phyloP scores from a whole-genome alignment of 176 grass and related monocot genomes.

The Musa schizocarpa region DNA sequence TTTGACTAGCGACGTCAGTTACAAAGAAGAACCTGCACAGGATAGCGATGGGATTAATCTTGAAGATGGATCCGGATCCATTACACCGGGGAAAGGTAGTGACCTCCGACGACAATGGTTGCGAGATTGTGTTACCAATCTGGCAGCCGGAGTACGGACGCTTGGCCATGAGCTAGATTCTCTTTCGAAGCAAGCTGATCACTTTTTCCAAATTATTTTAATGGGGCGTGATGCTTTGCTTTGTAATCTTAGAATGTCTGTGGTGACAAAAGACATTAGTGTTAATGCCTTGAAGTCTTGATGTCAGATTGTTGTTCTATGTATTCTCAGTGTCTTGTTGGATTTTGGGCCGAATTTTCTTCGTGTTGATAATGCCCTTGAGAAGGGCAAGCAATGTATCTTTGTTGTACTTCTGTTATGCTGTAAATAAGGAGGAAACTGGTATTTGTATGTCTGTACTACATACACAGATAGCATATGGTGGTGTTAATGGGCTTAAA shows the following conservation, averaged over 20 bases:
- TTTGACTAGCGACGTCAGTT: constrained; percentile 14
- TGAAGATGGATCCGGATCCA: constrained; percentile 6
- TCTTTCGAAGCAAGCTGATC: constrained; percentile 39
- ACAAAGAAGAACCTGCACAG: constrained; percentile 26
- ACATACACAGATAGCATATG: too few species aligned
- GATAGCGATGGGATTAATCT: constrained; percentile 19
- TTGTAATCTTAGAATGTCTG: constrained; percentile 57
- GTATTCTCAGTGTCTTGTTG: too few species aligned
- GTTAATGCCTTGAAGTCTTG: too few species aligned
- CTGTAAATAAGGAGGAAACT: too few species aligned
- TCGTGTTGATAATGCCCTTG: too few species aligned
- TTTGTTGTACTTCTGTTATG: too few species aligned
- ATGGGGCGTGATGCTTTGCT: constrained; percentile 71
- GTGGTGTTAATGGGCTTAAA: too few species aligned
- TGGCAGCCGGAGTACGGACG: constrained; percentile 22
- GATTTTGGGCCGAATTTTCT: too few species aligned
- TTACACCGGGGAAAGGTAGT: not conserved
- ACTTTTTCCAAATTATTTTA: constrained; percentile 70
- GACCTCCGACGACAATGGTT: constrained; percentile 20
- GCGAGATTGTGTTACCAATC: constrained; percentile 34
- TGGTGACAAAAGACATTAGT: not conserved
- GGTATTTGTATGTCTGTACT: too few species aligned
- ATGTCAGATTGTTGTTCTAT: too few species aligned
- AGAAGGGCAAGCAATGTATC: too few species aligned
- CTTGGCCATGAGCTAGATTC: constrained; percentile 36